Evolutionary conservation across 2,329 filamentous ascomycete genomes (phyloP).

Genomic region (Aspergillus neoniger): DNA sequence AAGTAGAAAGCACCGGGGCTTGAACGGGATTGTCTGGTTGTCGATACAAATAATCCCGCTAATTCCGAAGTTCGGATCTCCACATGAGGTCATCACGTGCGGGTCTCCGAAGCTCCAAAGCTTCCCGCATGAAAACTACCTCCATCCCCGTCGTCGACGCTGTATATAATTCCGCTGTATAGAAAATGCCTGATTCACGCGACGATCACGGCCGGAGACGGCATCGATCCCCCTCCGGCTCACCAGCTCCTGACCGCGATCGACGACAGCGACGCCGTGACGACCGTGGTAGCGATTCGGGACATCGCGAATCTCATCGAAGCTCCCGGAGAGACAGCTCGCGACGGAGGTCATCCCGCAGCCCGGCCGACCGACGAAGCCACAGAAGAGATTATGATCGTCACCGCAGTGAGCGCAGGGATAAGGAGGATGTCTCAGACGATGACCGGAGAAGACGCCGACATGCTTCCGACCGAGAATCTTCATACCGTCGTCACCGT

Average conservation of each 20-base stretch:
- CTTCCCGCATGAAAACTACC: background rate
- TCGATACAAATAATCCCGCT: background rate
- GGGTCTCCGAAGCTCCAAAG: background rate
- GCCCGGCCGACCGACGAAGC: constrained; percentile 26
- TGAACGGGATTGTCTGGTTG: background rate
- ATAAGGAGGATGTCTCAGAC: constrained; percentile 27
- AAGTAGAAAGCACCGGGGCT: background rate
- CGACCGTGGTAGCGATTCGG: constrained; percentile 26
- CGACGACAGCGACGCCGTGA: constrained; percentile 25
- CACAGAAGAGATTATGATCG: constrained; percentile 25
- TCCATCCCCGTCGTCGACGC: background rate
- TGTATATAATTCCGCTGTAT: background rate
- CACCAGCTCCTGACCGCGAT: constrained; percentile 23
- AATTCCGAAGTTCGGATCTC: background rate
- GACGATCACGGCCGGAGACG: constrained; percentile 25
- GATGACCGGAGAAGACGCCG: constrained; percentile 31
- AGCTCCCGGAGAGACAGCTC: constrained; percentile 31
- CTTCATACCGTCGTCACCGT: constrained; percentile 30
- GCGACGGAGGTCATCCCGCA: constrained; percentile 28
- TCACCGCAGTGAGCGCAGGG: constrained; percentile 27
- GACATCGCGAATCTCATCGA: constrained; percentile 29
- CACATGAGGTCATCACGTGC: background rate
- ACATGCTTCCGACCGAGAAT: constrained; percentile 29
- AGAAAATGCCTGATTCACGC: constrained; percentile 29
- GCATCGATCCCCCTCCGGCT: constrained; percentile 25